Evolutionary conservation across 2,329 filamentous ascomycete genomes (phyloP).

Genomic region (Talaromyces marneffei): DNA sequence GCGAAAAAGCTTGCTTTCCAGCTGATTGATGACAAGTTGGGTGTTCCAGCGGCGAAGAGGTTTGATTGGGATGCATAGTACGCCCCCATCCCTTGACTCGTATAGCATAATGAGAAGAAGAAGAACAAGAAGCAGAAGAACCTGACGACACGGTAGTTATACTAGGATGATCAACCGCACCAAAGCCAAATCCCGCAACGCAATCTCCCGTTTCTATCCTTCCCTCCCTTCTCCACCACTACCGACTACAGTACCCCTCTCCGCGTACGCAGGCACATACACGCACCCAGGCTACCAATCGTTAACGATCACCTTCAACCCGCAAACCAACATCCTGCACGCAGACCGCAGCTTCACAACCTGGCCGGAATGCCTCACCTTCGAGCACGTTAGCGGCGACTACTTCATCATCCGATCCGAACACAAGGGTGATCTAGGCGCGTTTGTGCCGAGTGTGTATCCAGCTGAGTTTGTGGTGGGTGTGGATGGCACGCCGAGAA

Average conservation of each 20-base stretch:
- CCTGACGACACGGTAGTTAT: background rate
- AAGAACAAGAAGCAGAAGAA: too few species aligned
- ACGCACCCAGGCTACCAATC: slow-evolving; percentile 11
- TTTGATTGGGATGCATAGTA: slow-evolving; percentile 14
- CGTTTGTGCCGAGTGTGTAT: background rate
- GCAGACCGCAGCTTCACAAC: slow-evolving; percentile 10
- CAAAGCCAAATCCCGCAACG: slow-evolving; percentile 1
- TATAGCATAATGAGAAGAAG: too few species aligned
- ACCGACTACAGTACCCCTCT: slow-evolving; percentile 7
- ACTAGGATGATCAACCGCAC: background rate
- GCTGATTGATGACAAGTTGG: slow-evolving; percentile 11
- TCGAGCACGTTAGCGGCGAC: slow-evolving; percentile 12
- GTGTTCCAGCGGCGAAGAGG: slow-evolving; percentile 7
- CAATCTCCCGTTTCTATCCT: slow-evolving; percentile 8
- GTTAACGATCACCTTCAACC: slow-evolving; percentile 6
- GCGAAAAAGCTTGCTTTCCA: slow-evolving; percentile 2
- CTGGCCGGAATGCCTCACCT: slow-evolving; percentile 6
- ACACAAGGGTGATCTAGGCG: background rate
- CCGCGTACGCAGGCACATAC: slow-evolving; percentile 12
- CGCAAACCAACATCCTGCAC: background rate
- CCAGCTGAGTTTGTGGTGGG: slow-evolving; percentile 8
- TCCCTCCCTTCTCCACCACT: slow-evolving; percentile 10
- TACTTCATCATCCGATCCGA: slow-evolving; percentile 3
- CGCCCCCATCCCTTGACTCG: background rate
- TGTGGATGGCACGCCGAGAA: background rate